Evolutionary conservation across 768 basidiomycete genomes (phyloP), one percentile per base, ranked within the genome.

Genomic region (Coprinopsis cinerea): DNA sequence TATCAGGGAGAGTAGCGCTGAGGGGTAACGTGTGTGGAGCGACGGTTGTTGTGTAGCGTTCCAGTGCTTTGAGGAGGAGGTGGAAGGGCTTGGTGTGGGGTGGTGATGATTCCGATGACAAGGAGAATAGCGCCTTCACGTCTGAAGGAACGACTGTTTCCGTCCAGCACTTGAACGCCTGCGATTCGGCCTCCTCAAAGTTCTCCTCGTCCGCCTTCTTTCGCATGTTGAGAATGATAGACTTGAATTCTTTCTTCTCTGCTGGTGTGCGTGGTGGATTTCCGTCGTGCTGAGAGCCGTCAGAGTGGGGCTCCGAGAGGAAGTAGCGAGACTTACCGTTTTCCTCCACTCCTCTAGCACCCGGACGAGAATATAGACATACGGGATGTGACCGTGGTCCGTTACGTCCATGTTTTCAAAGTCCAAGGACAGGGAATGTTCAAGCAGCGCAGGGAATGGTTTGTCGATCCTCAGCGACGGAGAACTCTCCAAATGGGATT

Each of bases 141-240:
- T 91, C 88, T 7, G 70, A 70, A 1, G 92, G 91, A 2, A 95
- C 75, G 34, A 61, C 63, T 2, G 76, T 74, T 9, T 66, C 58
- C 7, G 79, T 79, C 83, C 83, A 93, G 48, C 79, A 79, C 23
- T 88, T 82, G 64, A 89, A 94, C 0, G 88, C 90, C 62, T 96
- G 89, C 5, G 85, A 75, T 59, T 87, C 79, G 1, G 94, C 95
- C 65, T 98, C 95, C 53, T 96, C 95, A 61, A 93, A 93, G 67
- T 98, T 99, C 72, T 99, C 96, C 61, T 98, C 92, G 61, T 99
- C 96, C 0, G 67, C 57, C 59, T 91, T 92, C 50, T 77, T 61
- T 58, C 83, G 82, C 73, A 84, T 78, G 1, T 69, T 68, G n/a
- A 72, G 66, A 37, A 98, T 68, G 2, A 47, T 48, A 27, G 76